Percentiles rank a stretch among this genome's conserved stretches.
These are phyloP conservation scores for Phaeophleospora eucalypticola DNA, from an alignment of 2,329 filamentous ascomycete genomes.

Conservation along the genomic window DNA sequence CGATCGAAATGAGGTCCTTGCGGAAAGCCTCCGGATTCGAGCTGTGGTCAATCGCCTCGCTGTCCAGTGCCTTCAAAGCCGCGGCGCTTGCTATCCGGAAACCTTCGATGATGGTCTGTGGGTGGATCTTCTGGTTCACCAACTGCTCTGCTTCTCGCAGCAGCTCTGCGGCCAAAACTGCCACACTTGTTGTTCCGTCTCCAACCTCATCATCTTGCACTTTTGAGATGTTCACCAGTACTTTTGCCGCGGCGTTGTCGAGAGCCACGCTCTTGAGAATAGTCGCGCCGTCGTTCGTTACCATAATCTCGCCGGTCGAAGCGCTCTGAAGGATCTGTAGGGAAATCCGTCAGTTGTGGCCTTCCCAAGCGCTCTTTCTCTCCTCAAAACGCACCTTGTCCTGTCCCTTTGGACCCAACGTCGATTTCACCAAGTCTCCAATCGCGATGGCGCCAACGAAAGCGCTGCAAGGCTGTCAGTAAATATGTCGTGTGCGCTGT, in stretches of 20 bases:
- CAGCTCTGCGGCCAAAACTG: constrained; percentile 90
- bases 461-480: constrained; percentile 45
- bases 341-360: constrained; percentile 55
- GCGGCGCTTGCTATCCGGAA: constrained; percentile 95
- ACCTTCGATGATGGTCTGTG: constrained; percentile 98
- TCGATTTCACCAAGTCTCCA: constrained; percentile 95
- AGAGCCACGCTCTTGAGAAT: constrained; percentile 98
- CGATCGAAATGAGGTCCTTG: constrained; percentile 84
- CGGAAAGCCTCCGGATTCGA: constrained; percentile 77
- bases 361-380: constrained; percentile 69
- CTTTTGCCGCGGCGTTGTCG: constrained; percentile 96
- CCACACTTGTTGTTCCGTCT: constrained; percentile 96
- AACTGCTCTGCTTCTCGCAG: constrained; percentile 95
- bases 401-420: constrained; percentile 96
- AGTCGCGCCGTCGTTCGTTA: constrained; percentile 97
- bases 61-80: constrained; percentile 77
- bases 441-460: constrained; percentile 98
- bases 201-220: constrained; percentile 98
- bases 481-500: not conserved
- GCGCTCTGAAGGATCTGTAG: constrained; percentile 32
- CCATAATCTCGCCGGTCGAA: constrained; percentile 97
- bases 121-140: constrained; percentile 97
- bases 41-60: constrained; percentile 85
- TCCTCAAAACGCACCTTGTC: constrained; percentile 77
- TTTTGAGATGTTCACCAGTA: constrained; percentile 98